These are phyloP conservation scores for Hirschfeldia incana DNA, from an alignment of 345 rosid species.

Conservation along the genomic window DNA sequence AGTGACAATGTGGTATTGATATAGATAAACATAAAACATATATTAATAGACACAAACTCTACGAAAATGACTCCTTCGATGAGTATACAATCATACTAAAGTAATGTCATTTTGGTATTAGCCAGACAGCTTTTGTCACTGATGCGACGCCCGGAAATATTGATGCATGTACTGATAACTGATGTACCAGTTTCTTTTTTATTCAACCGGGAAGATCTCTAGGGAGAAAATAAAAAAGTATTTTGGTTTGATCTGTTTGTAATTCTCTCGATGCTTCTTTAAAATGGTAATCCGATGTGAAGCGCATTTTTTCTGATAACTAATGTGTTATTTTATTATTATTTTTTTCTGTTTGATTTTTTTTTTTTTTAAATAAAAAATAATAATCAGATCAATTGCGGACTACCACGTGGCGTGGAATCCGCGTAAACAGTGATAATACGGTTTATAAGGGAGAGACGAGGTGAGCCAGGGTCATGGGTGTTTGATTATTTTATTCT, in stretches of 20 bases:
- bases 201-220: conserved; percentile 16
- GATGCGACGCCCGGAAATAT: not conserved
- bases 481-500: too few species aligned
- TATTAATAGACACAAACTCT: not conserved
- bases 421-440: too few species aligned
- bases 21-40: not conserved
- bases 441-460: too few species aligned
- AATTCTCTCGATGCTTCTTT: not conserved
- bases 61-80: not conserved
- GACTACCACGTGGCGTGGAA: too few species aligned
- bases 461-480: too few species aligned
- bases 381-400: too few species aligned
- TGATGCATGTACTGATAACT: conserved; percentile 25
- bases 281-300: not conserved
- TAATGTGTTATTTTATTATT: too few species aligned
- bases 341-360: too few species aligned
- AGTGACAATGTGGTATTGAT: not conserved
- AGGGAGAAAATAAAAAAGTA: conserved; percentile 7
- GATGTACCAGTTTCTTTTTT: not conserved
- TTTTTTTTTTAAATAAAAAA: too few species aligned
- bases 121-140: conserved; percentile 10
- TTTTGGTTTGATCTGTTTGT: conserved; percentile 25
- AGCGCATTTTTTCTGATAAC: not conserved
- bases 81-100: not conserved
- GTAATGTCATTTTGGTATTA: conserved; percentile 19